These are phyloP conservation scores for Cutaneotrichosporon cyanovorans DNA, from an alignment of 1,284 basidiomycete species.

Conservation along the genomic window DNA sequence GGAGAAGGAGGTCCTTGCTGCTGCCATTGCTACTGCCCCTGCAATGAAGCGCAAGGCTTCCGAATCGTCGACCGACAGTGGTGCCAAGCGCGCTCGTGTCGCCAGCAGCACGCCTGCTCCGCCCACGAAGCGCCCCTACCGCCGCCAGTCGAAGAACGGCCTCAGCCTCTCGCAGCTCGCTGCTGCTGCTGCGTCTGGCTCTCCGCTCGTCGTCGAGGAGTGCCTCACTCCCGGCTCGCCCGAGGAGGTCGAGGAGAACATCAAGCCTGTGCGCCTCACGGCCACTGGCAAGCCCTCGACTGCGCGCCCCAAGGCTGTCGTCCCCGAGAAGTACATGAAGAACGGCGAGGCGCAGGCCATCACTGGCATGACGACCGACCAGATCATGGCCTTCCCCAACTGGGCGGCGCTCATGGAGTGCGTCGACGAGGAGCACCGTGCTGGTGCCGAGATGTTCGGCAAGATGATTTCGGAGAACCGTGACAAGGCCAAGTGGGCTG, in stretches of 20 bases:
- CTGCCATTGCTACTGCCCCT: constrained; percentile 1
- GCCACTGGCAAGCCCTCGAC: constrained; percentile 33
- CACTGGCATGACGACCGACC: constrained; percentile 27
- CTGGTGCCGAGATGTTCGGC: constrained; percentile 30
- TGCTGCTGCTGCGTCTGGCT: constrained; percentile 17
- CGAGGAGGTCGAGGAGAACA: constrained; percentile 3
- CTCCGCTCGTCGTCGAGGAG: constrained; percentile 8
- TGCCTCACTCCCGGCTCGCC: neutral
- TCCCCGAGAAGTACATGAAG: constrained; percentile 37
- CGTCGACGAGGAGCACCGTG: constrained; percentile 22
- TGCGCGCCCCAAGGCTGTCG: constrained; percentile 35
- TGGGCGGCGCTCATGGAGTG: constrained; percentile 25
- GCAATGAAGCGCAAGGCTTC: constrained; percentile 33
- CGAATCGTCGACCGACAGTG: constrained; percentile 17
- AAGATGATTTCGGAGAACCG: constrained; percentile 36
- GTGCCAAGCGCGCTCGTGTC: constrained; percentile 26
- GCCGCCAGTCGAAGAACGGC: constrained; percentile 20
- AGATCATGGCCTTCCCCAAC: constrained; percentile 29
- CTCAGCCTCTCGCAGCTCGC: constrained; percentile 18
- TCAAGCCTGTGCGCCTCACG: constrained; percentile 19
- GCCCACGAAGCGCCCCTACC: constrained; percentile 19
- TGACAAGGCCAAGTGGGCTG: constrained; percentile 37
- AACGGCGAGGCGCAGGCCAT: constrained; percentile 30
- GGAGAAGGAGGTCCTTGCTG: neutral
- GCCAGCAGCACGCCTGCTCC: constrained; percentile 17